Conservation (phyloP, 257 asterid genomes). For the Nicotiana sylvestris region DNA sequence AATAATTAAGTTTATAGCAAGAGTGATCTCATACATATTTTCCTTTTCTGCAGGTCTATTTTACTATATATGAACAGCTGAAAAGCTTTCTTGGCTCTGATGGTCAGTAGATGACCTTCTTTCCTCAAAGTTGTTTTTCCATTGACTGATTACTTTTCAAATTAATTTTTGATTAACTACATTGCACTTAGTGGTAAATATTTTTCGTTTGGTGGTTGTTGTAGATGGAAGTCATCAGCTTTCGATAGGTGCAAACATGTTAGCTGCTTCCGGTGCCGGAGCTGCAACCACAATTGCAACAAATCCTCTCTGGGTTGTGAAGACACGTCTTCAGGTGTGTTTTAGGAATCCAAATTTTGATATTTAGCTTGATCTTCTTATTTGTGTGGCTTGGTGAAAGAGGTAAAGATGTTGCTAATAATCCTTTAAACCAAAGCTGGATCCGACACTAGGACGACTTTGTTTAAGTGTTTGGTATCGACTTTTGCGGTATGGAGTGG, state of each 20-base stretch:
- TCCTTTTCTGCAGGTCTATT: constrained; percentile 70
- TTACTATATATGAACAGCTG: constrained; percentile 84
- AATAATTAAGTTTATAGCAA: constrained; percentile 10
- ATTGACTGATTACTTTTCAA: neutral
- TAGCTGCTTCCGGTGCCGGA: constrained; percentile 98
- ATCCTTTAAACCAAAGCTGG: neutral
- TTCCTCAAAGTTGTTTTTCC: constrained; percentile 7
- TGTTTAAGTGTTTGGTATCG: neutral
- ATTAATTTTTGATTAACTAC: neutral
- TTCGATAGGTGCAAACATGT: constrained; percentile 80
- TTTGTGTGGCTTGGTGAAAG: neutral
- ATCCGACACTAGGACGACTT: neutral
- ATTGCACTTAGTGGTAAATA: neutral
- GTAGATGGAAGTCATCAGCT: constrained; percentile 79
- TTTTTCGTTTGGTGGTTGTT: constrained; percentile 25
- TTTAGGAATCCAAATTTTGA: constrained; percentile 1
- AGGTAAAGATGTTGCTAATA: neutral
- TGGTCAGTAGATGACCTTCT: constrained; percentile 50
- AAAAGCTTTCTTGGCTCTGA: constrained; percentile 68
- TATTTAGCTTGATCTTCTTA: neutral
- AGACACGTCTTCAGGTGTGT: constrained; percentile 89
- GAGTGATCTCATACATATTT: constrained; percentile 8
- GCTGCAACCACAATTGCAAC: constrained; percentile 82
- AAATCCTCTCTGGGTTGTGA: constrained; percentile 98
- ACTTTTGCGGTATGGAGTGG: neutral